Conservation (phyloP, 208 protist genomes). For the Trypanosoma rangeli region DNA sequence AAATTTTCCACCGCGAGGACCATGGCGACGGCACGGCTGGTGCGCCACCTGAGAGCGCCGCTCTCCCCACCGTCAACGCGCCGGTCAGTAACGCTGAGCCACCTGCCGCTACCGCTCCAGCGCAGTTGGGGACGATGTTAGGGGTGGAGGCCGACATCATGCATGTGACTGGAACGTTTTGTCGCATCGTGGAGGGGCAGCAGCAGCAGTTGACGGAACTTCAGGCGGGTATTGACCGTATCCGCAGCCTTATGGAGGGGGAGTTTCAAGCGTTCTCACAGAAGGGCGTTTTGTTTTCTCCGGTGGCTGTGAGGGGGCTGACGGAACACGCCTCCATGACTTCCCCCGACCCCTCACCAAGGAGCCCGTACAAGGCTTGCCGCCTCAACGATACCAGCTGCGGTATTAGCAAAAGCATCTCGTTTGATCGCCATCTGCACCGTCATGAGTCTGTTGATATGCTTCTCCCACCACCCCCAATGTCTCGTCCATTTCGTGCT, state of each 20-base stretch:
- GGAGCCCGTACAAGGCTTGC: background rate
- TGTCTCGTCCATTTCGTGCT: background rate
- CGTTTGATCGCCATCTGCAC: background rate
- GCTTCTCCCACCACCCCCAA: constrained; percentile 11
- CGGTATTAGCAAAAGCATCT: background rate
- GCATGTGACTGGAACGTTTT: constrained; percentile 2
- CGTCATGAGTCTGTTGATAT: background rate
- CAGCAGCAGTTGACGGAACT: constrained; percentile 17
- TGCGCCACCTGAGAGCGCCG: background rate
- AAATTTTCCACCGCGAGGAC: too few relatives aligned
- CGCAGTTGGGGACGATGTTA: background rate
- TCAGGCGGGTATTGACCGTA: constrained; percentile 6
- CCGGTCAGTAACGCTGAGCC: background rate
- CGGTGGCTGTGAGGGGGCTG: background rate
- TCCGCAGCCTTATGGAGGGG: background rate
- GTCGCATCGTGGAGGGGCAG: constrained; percentile 15
- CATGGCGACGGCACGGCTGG: too few relatives aligned
- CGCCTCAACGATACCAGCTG: background rate
- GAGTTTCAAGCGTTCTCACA: background rate
- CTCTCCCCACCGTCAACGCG: background rate
- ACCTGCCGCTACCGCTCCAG: background rate
- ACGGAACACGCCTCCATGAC: too few relatives aligned
- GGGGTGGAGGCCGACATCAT: too few relatives aligned
- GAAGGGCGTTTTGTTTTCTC: background rate
- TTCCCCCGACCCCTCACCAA: background rate